Evolutionary conservation across 441 rosid species (phyloP), one percentile per base, ranked within the genome.

Genomic region (Viola pubescens): DNA sequence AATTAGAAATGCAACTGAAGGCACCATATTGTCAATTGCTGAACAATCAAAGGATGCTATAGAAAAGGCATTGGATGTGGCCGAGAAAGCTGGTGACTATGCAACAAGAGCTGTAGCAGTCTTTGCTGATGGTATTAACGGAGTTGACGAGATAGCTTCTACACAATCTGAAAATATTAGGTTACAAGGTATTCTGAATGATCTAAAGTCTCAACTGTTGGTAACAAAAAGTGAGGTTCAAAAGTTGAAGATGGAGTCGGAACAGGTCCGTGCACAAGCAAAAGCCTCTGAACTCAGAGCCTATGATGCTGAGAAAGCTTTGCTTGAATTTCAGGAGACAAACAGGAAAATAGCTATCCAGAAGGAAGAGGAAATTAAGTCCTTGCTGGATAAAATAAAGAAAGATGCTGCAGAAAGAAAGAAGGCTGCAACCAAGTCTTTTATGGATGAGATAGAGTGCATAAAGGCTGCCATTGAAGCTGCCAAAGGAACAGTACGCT

Each of bases 31-130:
- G 16, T 71, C 83, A 39, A 60, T 79, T 52, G 69, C 77, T 48
- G 77, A 74, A 57, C 77, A 79, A 68, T 76, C 83, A 48, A 76
- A 65, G 65, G 75, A 77, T 59, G 79, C 81, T 48, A 76, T 76
- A 58, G 63, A 54, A 38, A 76, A 65, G 76, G 81, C 79, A 19
- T 54, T 79, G 58, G 72, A 59, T 54, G 73, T 70, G 47, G 81
- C 81, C 13, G 75, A 72, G 65, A 74, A 70, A 41, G 81, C 77
- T 1, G 47, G 67, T 34, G 75, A 72, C 52, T 55, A 74, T 54
- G 77, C 71, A 53, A 62, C 65, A 53, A 74, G 74, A 64, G 71
- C 79, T 54, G 65, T 71, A 49, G 63, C 60, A 16, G 48, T 64
- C 4, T 66, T 69, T 59, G 45, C 48, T 41, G 73, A 72, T 16